phyloP scores from a whole-genome alignment of 139 green algal genomes.

The Tetratostichococcus sp. region DNA sequence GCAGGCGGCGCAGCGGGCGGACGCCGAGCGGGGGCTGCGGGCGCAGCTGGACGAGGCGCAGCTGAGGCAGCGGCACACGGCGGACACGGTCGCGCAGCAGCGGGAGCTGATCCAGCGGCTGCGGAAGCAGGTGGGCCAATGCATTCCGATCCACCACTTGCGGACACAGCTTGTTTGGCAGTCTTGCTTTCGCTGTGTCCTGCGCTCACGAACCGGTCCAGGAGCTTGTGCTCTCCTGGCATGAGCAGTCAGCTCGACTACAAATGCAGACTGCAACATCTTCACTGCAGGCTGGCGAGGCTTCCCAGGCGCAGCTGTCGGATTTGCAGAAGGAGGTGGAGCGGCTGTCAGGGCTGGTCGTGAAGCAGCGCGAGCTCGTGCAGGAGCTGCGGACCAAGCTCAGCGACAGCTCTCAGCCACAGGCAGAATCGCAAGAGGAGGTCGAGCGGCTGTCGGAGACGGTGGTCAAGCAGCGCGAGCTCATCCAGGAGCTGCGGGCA shows the following conservation, averaged over 20 bases:
- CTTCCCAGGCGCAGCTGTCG: neutral
- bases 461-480: too few relatives aligned
- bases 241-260: too few relatives aligned
- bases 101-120: neutral
- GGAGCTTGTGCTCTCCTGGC: too few relatives aligned
- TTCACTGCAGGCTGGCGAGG: neutral
- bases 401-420: neutral
- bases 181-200: too few relatives aligned
- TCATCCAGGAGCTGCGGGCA: neutral
- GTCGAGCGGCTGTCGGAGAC: neutral
- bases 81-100: neutral
- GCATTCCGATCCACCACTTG: too few relatives aligned
- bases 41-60: neutral
- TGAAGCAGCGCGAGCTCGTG: too few relatives aligned
- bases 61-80: neutral
- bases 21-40: neutral
- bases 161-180: too few relatives aligned
- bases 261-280: too few relatives aligned
- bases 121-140: neutral
- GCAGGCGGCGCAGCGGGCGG: neutral
- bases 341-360: neutral
- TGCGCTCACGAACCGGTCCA: too few relatives aligned
- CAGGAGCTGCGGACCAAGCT: neutral
- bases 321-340: neutral
- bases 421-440: neutral